These are phyloP conservation scores for Diplogelasinospora grovesii DNA, from an alignment of 495 filamentous ascomycete species.

Conservation along the genomic window DNA sequence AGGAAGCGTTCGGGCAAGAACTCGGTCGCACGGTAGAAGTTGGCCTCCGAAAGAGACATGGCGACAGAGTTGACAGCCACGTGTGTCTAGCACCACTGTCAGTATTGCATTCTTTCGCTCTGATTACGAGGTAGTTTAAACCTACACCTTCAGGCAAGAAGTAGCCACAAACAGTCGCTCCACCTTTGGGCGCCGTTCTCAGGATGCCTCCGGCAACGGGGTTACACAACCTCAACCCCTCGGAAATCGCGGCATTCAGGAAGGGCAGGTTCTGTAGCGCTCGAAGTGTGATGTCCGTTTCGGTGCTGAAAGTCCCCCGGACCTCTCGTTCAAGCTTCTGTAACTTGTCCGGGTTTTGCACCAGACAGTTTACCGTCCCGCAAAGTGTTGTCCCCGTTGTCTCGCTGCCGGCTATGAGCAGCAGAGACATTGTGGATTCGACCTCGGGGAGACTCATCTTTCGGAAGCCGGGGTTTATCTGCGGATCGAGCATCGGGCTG, in stretches of 20 bases:
- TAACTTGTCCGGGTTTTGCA: background rate
- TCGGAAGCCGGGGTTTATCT: conserved; percentile 1
- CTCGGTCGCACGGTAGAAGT: background rate
- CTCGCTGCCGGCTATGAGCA: conserved; percentile 1
- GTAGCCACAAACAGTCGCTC: conserved; percentile 1
- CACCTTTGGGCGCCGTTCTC: background rate
- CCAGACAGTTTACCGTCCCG: no score
- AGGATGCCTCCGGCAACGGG: background rate
- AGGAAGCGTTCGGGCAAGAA: conserved; percentile 4
- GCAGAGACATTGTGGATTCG: conserved; percentile 2
- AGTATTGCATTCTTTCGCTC: no score
- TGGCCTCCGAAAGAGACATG: background rate
- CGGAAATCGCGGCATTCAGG: conserved; percentile 1
- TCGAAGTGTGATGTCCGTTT: conserved; percentile 1
- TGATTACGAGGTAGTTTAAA: no score
- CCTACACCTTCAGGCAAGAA: no score
- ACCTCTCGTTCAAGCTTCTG: background rate
- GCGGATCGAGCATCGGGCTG: background rate
- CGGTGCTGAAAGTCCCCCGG: background rate
- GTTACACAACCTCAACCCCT: background rate
- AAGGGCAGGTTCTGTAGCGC: conserved; percentile 2
- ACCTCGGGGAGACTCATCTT: conserved; percentile 1
- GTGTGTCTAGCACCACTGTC: no score
- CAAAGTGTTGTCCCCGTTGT: background rate
- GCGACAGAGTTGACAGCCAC: no score